Conservation (phyloP, 257 asterid genomes). For the Nicotiana noctiflora region DNA sequence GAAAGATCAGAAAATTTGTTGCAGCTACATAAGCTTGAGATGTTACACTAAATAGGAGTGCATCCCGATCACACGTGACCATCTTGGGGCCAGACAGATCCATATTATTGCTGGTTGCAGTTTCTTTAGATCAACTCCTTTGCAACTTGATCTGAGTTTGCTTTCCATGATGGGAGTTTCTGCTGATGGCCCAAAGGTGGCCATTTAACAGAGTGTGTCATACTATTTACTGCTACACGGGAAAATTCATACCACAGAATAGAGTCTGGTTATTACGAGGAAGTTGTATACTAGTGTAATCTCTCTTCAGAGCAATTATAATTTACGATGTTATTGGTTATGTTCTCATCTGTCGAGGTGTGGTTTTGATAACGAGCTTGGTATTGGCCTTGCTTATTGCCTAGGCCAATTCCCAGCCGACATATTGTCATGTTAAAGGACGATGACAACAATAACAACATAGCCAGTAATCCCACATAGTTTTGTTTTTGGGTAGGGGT, state of each 20-base stretch:
- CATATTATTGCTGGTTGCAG: not conserved
- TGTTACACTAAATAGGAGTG: not conserved
- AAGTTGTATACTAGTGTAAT: not conserved
- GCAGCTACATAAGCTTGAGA: constrained; percentile 25
- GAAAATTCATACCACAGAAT: not conserved
- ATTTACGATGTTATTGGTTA: not conserved
- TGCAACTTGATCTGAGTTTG: not conserved
- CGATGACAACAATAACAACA: no score
- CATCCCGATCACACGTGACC: not conserved
- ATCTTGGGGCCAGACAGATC: not conserved
- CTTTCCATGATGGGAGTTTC: not conserved
- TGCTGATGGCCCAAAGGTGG: not conserved
- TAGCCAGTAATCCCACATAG: no score
- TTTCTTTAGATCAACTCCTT: not conserved
- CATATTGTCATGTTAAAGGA: not conserved
- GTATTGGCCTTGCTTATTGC: not conserved
- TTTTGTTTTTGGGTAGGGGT: no score
- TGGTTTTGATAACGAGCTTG: not conserved
- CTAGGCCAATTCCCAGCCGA: not conserved
- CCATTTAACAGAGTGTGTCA: not conserved
- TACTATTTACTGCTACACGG: not conserved
- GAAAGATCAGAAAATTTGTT: constrained; percentile 60
- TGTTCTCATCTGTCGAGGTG: not conserved
- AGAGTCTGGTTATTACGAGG: not conserved
- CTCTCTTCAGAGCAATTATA: not conserved